These are phyloP conservation scores for Coccomyxa sp. DNA, from an alignment of 139 green algal species.

Conservation along the genomic window DNA sequence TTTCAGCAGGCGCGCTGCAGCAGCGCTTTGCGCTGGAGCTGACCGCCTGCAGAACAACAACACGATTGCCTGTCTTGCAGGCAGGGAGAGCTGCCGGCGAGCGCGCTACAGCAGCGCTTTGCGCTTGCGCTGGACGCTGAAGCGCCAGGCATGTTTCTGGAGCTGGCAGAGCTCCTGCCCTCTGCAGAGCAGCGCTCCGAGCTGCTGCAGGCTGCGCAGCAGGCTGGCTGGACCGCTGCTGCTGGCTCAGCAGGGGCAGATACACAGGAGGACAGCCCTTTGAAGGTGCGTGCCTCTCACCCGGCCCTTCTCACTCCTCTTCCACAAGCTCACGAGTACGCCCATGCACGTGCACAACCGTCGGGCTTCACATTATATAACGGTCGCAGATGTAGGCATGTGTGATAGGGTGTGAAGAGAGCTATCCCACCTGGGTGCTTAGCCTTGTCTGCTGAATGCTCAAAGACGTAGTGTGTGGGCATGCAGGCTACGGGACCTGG, in stretches of 20 bases:
- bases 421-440: too few relatives aligned
- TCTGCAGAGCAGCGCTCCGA: background rate
- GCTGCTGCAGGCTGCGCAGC: conserved; percentile 12
- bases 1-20: background rate
- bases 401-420: background rate
- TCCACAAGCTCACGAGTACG: too few relatives aligned
- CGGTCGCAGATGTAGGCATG: too few relatives aligned
- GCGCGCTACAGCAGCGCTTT: background rate
- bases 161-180: conserved; percentile 38
- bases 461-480: background rate
- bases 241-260: background rate
- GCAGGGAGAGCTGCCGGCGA: conserved; percentile 1
- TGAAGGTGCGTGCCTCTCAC: too few relatives aligned
- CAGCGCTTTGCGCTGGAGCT: background rate
- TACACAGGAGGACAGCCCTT: too few relatives aligned
- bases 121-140: background rate
- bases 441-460: too few relatives aligned
- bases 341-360: too few relatives aligned
- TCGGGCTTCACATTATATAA: too few relatives aligned
- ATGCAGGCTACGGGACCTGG: background rate
- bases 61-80: background rate
- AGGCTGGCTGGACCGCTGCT: background rate
- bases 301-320: too few relatives aligned
- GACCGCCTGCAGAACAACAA: background rate
- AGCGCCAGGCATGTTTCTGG: conserved; percentile 28